phyloP scores from a whole-genome alignment of 495 filamentous ascomycete species.

The Penicillium herquei region DNA sequence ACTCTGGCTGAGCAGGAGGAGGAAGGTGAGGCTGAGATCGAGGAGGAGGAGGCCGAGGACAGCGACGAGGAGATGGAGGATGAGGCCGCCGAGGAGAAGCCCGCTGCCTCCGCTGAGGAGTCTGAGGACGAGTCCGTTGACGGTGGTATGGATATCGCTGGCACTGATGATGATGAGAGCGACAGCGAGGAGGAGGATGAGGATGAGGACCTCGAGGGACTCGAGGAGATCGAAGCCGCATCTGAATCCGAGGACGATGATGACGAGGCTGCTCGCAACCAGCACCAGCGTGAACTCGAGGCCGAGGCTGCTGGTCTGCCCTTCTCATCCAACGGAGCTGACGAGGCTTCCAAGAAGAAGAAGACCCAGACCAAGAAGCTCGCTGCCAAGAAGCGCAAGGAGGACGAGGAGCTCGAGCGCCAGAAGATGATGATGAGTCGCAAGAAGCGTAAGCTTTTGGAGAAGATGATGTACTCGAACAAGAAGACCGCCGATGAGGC shows the following conservation, averaged over 20 bases:
- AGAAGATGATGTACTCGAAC: constrained; percentile 90
- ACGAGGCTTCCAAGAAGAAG: constrained; percentile 53
- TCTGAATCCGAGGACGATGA: constrained; percentile 46
- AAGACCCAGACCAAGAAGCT: constrained; percentile 65
- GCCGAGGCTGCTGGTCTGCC: constrained; percentile 72
- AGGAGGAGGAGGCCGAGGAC: constrained; percentile 59
- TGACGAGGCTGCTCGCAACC: constrained; percentile 48
- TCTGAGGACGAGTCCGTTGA: constrained; percentile 40
- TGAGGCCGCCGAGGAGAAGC: constrained; percentile 27
- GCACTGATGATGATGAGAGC: constrained; percentile 47
- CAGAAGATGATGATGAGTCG: constrained; percentile 91
- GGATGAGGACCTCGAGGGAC: constrained; percentile 39
- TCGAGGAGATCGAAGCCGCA: constrained; percentile 41
- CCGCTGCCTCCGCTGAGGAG: constrained; percentile 25
- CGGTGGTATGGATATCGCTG: constrained; percentile 61
- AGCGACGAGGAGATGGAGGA: constrained; percentile 46
- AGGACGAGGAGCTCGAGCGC: constrained; percentile 80
- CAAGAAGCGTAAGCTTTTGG: constrained; percentile 85
- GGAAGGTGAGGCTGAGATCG: constrained; percentile 75
- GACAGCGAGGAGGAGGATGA: constrained; percentile 40
- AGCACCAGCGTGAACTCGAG: constrained; percentile 85
- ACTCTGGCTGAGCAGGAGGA: constrained; percentile 74
- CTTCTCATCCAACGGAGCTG: constrained; percentile 38
- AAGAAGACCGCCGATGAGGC: constrained; percentile 80
- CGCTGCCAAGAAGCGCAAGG: constrained; percentile 64